Evolutionary conservation across 1,139 yeast genomes (phyloP).

Genomic region (Protomyces lactucae-debilis): DNA sequence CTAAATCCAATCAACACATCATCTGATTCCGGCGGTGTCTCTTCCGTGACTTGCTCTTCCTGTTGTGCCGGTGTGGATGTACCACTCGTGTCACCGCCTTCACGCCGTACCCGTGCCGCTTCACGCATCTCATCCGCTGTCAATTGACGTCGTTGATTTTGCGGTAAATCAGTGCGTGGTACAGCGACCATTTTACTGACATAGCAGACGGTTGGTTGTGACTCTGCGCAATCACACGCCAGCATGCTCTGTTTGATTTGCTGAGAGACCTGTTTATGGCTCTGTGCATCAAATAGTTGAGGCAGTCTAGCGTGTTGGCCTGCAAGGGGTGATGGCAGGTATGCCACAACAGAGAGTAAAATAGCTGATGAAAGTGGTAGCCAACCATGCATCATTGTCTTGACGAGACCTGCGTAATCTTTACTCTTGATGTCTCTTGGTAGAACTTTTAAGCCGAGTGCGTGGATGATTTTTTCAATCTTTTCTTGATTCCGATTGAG

Average conservation of each 20-base stretch:
- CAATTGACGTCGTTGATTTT: slow-evolving; percentile 41
- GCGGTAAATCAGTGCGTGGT: slow-evolving; percentile 74
- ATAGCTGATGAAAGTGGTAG: slow-evolving; percentile 85
- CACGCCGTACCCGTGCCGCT: slow-evolving; percentile 49
- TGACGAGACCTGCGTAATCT: slow-evolving; percentile 61
- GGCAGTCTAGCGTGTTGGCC: slow-evolving; percentile 73
- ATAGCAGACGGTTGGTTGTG: slow-evolving; percentile 67
- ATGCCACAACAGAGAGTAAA: slow-evolving; percentile 75
- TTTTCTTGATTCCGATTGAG: slow-evolving; percentile 64
- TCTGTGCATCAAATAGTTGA: slow-evolving; percentile 55
- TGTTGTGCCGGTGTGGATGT: slow-evolving; percentile 29
- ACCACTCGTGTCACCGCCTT: slow-evolving; percentile 35
- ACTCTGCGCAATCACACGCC: slow-evolving; percentile 51
- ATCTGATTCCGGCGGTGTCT: slow-evolving; percentile 41
- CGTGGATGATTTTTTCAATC: slow-evolving; percentile 65
- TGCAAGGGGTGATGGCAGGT: slow-evolving; percentile 71
- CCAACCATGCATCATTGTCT: slow-evolving; percentile 86
- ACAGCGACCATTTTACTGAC: slow-evolving; percentile 85
- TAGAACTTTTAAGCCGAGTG: slow-evolving; percentile 61
- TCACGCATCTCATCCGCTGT: slow-evolving; percentile 56
- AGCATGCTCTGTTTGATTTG: slow-evolving; percentile 54
- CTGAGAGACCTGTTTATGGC: slow-evolving; percentile 50
- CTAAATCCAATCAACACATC: slow-evolving; percentile 82
- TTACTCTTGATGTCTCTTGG: slow-evolving; percentile 79
- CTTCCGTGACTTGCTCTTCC: slow-evolving; percentile 27